phyloP scores from a whole-genome alignment of 148 eudicot species.

The Rhododendron kiyosumense region DNA sequence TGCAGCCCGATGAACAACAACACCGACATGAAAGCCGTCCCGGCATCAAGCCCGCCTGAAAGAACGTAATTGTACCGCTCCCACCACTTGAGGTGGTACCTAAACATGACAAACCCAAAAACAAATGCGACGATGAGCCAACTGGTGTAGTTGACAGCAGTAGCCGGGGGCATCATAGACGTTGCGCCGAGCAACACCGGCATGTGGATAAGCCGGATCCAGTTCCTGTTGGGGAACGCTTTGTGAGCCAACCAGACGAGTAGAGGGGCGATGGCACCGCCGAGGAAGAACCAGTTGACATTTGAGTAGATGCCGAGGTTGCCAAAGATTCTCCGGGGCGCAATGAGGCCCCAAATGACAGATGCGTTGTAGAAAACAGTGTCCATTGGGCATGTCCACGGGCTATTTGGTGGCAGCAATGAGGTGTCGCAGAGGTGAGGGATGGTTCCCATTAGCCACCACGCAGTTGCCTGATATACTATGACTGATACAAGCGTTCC shows the following conservation, averaged over 20 bases:
- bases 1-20: slow-evolving; percentile 47
- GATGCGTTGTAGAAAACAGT: slow-evolving; percentile 62
- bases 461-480: slow-evolving; percentile 62
- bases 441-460: slow-evolving; percentile 72
- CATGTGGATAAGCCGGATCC: slow-evolving; percentile 51
- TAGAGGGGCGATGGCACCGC: slow-evolving; percentile 46
- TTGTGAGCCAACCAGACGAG: slow-evolving; percentile 45
- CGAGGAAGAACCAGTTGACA: slow-evolving; percentile 48
- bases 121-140: slow-evolving; percentile 64
- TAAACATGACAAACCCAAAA: slow-evolving; percentile 53
- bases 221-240: slow-evolving; percentile 39
- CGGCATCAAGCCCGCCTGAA: slow-evolving; percentile 76
- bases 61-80: slow-evolving; percentile 53
- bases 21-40: slow-evolving; percentile 63
- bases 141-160: slow-evolving; percentile 68
- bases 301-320: slow-evolving; percentile 51
- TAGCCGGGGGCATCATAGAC: slow-evolving; percentile 73
- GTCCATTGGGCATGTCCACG: slow-evolving; percentile 67
- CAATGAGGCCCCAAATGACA: slow-evolving; percentile 72
- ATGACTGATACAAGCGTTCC: slow-evolving; percentile 55
- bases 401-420: slow-evolving; percentile 47
- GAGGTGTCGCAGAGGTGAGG: slow-evolving; percentile 53
- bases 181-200: slow-evolving; percentile 60
- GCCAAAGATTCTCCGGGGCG: slow-evolving; percentile 69
- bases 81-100: slow-evolving; percentile 32